Conservation (phyloP, 768 basidiomycete species). For the Leccinum pellstonianum region DNA sequence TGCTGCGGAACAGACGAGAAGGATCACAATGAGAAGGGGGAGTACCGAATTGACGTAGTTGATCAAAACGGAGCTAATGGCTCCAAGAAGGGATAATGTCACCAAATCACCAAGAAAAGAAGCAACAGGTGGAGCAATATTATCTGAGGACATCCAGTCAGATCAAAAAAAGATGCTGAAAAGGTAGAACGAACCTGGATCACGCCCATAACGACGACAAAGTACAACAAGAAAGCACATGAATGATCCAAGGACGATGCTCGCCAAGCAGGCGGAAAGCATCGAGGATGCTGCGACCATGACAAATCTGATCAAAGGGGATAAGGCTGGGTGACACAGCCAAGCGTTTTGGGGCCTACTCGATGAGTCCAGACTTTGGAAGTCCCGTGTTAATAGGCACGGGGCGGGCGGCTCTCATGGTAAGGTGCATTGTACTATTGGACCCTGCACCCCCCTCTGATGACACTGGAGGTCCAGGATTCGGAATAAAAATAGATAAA, state of each 20-base stretch:
- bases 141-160: constrained; percentile 52
- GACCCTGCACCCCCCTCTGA: constrained; percentile 4
- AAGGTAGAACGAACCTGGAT: constrained; percentile 66
- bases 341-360: constrained; percentile 31
- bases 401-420: constrained; percentile 22
- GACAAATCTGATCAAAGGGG: constrained; percentile 51
- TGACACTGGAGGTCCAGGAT: constrained; percentile 17
- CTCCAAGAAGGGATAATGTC: constrained; percentile 81
- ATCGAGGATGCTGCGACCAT: constrained; percentile 78
- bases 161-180: not conserved
- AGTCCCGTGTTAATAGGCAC: constrained; percentile 28
- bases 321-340: constrained; percentile 6
- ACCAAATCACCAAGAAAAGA: constrained; percentile 91
- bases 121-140: constrained; percentile 93
- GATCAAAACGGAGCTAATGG: constrained; percentile 70
- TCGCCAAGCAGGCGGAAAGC: constrained; percentile 76
- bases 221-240: constrained; percentile 84
- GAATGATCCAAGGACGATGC: constrained; percentile 83
- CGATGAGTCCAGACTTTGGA: constrained; percentile 38
- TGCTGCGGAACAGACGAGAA: constrained; percentile 48
- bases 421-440: constrained; percentile 15
- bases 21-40: constrained; percentile 53
- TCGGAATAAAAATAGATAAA: constrained; percentile 62
- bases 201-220: constrained; percentile 70
- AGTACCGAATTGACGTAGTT: constrained; percentile 60